Evolutionary conservation across 2,329 filamentous ascomycete genomes (phyloP), one percentile per base, ranked within the genome.

Genomic region (Phialophora verrucosa): DNA sequence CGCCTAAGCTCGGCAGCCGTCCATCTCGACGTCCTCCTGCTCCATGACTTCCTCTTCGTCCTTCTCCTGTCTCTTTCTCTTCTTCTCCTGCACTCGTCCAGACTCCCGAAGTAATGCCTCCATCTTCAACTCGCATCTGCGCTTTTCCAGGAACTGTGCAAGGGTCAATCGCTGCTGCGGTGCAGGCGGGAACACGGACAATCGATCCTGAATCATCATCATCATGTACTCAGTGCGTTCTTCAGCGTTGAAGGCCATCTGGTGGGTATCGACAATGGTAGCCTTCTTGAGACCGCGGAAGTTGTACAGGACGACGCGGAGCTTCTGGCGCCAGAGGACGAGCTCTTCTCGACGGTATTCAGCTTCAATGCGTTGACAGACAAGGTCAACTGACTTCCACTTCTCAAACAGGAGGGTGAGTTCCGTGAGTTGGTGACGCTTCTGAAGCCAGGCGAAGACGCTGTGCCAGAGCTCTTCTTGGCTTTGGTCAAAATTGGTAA

Each of bases 391-490:
- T 4, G 8, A 25, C 20, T 14, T 8, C 69, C 69, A 70, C 20
- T 20, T 31, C 10, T 29, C 10, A 32, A 71, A 62, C 29, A 32
- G n/a, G 32, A 71, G 63, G n/a, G 6, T 10, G 8, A 69, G 53
- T 2, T 27, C 25, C 3, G 59, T 14, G 4, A 71, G 56, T 23
- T 58, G 57, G 32, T 70, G 69, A 25, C 59, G 57, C 23, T 38
- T 27, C 29, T 51, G 31, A 10, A 71, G 32, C 35, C 59, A 62
- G 10, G 50, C 47, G 54, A 71, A 67, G 38, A 64, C 62, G 10
- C 61, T 38, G 25, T 55, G 55, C 68, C 68, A 71, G 50, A 57
- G 63, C 51, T 70, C 55, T 54, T 71, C 70, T 7, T 29, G 31
- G 31, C 59, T 63, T 23, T 67, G 54, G 55, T 70, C 66, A 2